Evolutionary conservation across 2,329 filamentous ascomycete genomes (phyloP).

Genomic region (Westerdykella aurantiaca): DNA sequence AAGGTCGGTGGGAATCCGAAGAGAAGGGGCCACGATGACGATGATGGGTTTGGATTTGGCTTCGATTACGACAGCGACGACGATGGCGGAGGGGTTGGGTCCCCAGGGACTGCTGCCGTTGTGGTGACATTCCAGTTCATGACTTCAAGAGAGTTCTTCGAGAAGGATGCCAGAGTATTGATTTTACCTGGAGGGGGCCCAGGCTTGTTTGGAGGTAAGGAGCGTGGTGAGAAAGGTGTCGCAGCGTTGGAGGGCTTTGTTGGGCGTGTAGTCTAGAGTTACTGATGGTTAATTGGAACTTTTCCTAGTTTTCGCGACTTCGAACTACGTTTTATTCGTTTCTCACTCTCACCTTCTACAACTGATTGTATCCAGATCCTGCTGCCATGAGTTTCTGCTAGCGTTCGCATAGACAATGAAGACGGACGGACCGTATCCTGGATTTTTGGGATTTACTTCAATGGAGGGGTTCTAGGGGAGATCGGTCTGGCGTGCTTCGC

Average conservation of each 20-base stretch:
- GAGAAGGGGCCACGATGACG: conserved; percentile 13
- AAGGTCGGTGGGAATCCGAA: conserved; percentile 6
- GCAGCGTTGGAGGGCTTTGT: conserved; percentile 66
- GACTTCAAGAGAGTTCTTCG: conserved; percentile 65
- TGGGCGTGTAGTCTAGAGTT: conserved; percentile 49
- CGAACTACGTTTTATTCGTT: background rate
- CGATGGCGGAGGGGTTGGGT: conserved; percentile 23
- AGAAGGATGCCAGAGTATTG: conserved; percentile 63
- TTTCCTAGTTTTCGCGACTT: background rate
- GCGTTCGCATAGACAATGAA: no score
- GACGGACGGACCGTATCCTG: no score
- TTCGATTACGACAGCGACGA: conserved; percentile 42
- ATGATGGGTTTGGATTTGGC: conserved; percentile 50
- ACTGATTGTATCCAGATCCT: background rate
- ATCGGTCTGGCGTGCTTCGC: no score
- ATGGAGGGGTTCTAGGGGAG: no score
- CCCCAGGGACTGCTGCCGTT: conserved; percentile 33
- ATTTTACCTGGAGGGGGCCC: conserved; percentile 66
- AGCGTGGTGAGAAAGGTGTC: conserved; percentile 44
- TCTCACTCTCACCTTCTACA: no score
- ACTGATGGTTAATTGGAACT: background rate
- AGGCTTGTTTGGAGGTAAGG: conserved; percentile 51
- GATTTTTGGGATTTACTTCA: no score
- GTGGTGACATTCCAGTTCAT: conserved; percentile 62
- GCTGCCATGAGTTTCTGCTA: background rate